Evolutionary conservation across 371 early-diverging fungal species (phyloP).

Genomic region (Fennellomyces sp.): DNA sequence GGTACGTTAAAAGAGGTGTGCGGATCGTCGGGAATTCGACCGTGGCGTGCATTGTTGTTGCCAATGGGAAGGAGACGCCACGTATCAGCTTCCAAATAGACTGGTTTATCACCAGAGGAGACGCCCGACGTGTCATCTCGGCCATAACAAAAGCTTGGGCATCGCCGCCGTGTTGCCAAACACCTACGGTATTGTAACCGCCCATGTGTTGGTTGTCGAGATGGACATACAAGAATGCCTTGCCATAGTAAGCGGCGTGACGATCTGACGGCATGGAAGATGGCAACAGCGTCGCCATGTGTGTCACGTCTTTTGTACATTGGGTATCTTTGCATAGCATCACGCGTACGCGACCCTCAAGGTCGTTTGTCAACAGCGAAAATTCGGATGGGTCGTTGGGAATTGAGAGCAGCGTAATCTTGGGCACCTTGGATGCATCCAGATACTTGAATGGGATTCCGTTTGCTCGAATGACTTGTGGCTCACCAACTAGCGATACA

Average conservation of each 20-base stretch:
- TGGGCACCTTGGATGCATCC: not conserved
- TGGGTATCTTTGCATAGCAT: not conserved
- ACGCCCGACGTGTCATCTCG: not conserved
- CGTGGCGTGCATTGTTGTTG: constrained; percentile 23
- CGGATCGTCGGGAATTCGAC: constrained; percentile 60
- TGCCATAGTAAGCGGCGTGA: constrained; percentile 3
- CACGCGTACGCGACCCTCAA: not conserved
- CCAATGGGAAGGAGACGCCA: not conserved
- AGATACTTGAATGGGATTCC: not conserved
- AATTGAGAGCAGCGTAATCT: not conserved
- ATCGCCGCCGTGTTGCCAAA: not conserved
- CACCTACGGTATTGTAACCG: not conserved
- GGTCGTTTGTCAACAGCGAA: not conserved
- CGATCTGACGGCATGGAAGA: constrained; percentile 17
- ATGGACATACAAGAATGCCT: constrained; percentile 4
- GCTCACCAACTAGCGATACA: not conserved
- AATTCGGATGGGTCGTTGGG: no score
- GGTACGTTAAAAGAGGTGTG: constrained; percentile 61
- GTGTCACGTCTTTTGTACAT: not conserved
- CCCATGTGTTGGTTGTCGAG: constrained; percentile 16
- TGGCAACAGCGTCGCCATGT: not conserved
- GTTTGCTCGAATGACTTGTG: not conserved
- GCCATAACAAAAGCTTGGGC: constrained; percentile 6
- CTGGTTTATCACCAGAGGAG: not conserved
- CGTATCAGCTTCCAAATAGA: not conserved